Percentiles rank a stretch among this genome's conserved stretches.
These are phyloP conservation scores for Funneliformis mosseae DNA, from an alignment of 192 early-diverging fungal species.

Conservation along the genomic window DNA sequence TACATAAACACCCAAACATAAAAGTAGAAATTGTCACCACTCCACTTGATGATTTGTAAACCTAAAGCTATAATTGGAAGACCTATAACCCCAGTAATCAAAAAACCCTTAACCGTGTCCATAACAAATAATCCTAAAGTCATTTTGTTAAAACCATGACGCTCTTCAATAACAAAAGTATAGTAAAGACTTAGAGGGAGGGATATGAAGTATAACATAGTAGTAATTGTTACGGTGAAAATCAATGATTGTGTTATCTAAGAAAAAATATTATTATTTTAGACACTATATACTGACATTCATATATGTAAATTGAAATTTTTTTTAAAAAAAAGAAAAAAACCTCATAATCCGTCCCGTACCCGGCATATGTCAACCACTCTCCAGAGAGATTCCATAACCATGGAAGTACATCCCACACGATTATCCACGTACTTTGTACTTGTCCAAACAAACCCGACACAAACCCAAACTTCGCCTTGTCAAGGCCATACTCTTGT, in stretches of 20 bases:
- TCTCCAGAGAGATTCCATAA: conserved; percentile 68
- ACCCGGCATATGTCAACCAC: conserved; percentile 54
- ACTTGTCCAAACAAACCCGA: conserved; percentile 61
- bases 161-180: conserved; percentile 94
- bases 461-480: conserved; percentile 76
- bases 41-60: conserved; percentile 78
- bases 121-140: conserved; percentile 77
- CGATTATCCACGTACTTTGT: conserved; percentile 67
- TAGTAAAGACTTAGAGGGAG: conserved; percentile 84
- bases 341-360: conserved; percentile 72
- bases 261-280: not conserved
- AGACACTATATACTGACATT: not conserved
- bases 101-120: conserved; percentile 75
- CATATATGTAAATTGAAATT: not conserved
- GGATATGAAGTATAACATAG: conserved; percentile 63
- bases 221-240: conserved; percentile 64
- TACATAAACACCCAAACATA: conserved; percentile 93
- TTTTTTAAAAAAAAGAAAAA: conserved; percentile 25
- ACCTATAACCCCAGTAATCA: conserved; percentile 72
- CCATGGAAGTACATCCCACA: conserved; percentile 71
- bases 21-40: conserved; percentile 84
- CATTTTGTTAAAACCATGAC: conserved; percentile 96
- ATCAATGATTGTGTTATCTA: conserved; percentile 84
- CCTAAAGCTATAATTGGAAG: conserved; percentile 78
- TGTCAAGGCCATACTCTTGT: conserved; percentile 85